phyloP scores from a whole-genome alignment of 768 basidiomycete genomes.

The Crepidotus variabilis region DNA sequence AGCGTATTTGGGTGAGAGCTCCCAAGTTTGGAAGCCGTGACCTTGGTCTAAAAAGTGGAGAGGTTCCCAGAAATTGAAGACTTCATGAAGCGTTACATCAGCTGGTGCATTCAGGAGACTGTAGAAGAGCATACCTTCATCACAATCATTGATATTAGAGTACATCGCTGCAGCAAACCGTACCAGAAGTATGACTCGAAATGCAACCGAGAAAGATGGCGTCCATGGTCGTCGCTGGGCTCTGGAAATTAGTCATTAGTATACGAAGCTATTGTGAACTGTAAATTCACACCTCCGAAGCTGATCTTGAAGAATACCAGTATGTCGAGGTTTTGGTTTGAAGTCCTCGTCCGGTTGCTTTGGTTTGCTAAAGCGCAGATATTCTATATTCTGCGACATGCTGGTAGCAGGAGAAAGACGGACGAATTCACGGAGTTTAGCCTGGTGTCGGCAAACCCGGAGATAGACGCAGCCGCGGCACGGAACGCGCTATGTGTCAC shows the following conservation, averaged over 20 bases:
- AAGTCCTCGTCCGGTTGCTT: constrained; percentile 16
- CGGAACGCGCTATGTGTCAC: constrained; percentile 1
- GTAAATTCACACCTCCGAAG: constrained; percentile 54
- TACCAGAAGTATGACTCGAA: constrained; percentile 79
- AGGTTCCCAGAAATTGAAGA: constrained; percentile 99
- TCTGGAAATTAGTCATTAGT: constrained; percentile 30
- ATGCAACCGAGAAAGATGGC: constrained; percentile 79
- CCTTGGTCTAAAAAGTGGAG: constrained; percentile 87
- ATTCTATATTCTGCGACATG: constrained; percentile 36
- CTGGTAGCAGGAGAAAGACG: constrained; percentile 8
- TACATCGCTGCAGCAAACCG: constrained; percentile 91
- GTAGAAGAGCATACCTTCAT: constrained; percentile 66
- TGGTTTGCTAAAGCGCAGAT: constrained; percentile 49
- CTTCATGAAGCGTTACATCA: constrained; percentile 34
- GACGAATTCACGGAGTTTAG: not conserved
- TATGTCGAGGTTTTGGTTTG: constrained; percentile 40
- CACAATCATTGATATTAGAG: constrained; percentile 90
- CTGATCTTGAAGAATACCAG: constrained; percentile 77
- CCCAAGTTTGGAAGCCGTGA: constrained; percentile 97
- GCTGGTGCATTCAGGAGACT: not conserved
- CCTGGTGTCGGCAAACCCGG: not conserved
- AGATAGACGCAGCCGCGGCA: constrained; percentile 1
- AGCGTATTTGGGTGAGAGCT: constrained; percentile 86
- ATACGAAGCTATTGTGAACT: not conserved
- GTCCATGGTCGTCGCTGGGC: constrained; percentile 77